These are phyloP conservation scores for Colletotrichum sojae DNA, from an alignment of 2,329 filamentous ascomycete species.

Conservation along the genomic window DNA sequence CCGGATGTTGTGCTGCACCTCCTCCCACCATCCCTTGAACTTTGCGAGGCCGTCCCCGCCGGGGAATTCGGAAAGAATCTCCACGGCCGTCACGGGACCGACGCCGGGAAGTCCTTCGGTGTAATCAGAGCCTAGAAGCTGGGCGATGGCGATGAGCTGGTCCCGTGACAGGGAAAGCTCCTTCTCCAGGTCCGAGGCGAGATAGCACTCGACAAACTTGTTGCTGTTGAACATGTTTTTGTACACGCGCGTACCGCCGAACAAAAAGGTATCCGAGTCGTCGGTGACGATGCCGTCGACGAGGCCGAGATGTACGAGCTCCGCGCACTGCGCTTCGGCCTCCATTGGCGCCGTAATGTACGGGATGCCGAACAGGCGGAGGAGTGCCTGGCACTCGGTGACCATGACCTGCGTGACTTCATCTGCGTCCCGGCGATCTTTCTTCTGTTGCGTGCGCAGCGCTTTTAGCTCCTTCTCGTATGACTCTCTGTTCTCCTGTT, in stretches of 20 bases:
- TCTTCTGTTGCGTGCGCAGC: conserved; percentile 93
- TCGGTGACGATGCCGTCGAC: conserved; percentile 99
- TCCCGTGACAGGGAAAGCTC: conserved; percentile 90
- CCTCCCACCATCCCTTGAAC: conserved; percentile 91
- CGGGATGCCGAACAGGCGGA: conserved; percentile 91
- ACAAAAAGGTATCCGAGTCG: conserved; percentile 96
- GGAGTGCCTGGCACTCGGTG: conserved; percentile 90
- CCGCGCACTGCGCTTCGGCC: conserved; percentile 96
- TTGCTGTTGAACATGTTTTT: conserved; percentile 99
- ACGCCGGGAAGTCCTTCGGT: conserved; percentile 92
- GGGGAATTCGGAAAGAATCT: conserved; percentile 93
- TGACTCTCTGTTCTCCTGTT: conserved; percentile 78
- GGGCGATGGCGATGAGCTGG: conserved; percentile 90
- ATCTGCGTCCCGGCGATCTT: conserved; percentile 94
- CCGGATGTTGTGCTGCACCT: conserved; percentile 78
- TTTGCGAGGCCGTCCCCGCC: conserved; percentile 72
- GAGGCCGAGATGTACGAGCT: conserved; percentile 86
- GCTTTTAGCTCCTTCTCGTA: conserved; percentile 92
- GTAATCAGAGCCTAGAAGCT: conserved; percentile 94
- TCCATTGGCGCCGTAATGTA: conserved; percentile 99
- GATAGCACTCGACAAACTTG: conserved; percentile 97
- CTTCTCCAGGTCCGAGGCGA: conserved; percentile 85
- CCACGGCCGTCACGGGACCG: conserved; percentile 93
- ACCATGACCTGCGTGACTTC: conserved; percentile 98
- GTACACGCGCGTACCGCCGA: conserved; percentile 95